phyloP scores from a whole-genome alignment of 257 asterid species.

The Schizonepeta tenuifolia region DNA sequence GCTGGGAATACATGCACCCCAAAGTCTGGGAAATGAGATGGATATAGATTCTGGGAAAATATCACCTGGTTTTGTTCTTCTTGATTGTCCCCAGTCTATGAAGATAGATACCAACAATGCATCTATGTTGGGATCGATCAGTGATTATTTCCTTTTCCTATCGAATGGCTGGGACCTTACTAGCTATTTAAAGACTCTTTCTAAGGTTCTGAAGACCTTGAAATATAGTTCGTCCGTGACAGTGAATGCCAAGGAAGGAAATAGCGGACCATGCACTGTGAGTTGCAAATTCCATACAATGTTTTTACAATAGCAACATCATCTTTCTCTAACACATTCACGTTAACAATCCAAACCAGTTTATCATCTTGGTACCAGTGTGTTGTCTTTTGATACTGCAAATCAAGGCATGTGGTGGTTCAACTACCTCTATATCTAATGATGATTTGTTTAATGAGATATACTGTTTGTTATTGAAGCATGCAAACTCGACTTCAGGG shows the following conservation, averaged over 20 bases:
- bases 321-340: not conserved
- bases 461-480: not conserved
- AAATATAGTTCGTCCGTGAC: conserved; percentile 71
- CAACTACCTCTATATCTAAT: not conserved
- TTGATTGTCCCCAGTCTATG: conserved; percentile 99
- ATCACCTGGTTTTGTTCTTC: conserved; percentile 86
- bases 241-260: conserved; percentile 82
- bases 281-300: conserved; percentile 41
- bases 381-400: conserved; percentile 25
- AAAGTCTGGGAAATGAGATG: conserved; percentile 85
- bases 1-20: conserved; percentile 94
- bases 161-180: conserved; percentile 99
- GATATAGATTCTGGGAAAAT: conserved; percentile 81
- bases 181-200: conserved; percentile 89
- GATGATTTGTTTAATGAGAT: not conserved
- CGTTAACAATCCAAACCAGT: conserved; percentile 10
- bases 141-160: conserved; percentile 95
- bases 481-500: conserved; percentile 6
- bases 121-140: conserved; percentile 94
- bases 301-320: not conserved
- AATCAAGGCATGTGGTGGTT: conserved; percentile 10
- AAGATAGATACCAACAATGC: conserved; percentile 93
- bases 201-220: conserved; percentile 85
- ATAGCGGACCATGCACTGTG: conserved; percentile 86
- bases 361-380: conserved; percentile 6